These are phyloP conservation scores for Candida gigantensis DNA, from an alignment of 1,139 yeast species.

Conservation along the genomic window DNA sequence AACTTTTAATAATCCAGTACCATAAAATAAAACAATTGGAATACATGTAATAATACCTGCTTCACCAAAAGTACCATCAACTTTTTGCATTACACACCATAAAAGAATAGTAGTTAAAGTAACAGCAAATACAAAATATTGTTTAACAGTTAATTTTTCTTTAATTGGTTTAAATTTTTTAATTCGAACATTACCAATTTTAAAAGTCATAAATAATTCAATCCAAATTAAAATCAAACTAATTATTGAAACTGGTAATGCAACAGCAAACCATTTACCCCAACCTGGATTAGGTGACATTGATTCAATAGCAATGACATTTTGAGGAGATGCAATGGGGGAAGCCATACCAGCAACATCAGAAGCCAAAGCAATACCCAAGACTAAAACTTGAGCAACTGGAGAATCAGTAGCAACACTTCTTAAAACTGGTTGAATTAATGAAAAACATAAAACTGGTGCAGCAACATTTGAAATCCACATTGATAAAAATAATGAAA, in stretches of 20 bases:
- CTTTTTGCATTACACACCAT: conserved; percentile 78
- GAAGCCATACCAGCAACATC: conserved; percentile 96
- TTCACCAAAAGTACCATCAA: conserved; percentile 76
- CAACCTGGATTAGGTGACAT: conserved; percentile 93
- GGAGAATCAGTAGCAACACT: conserved; percentile 77
- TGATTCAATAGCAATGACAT: conserved; percentile 81
- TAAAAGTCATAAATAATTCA: conserved; percentile 66
- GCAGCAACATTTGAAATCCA: conserved; percentile 83
- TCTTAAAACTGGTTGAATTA: conserved; percentile 79
- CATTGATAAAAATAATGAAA: conserved; percentile 70
- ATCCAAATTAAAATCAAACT: conserved; percentile 71
- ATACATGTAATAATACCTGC: conserved; percentile 86
- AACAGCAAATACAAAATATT: conserved; percentile 66
- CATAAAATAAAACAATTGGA: conserved; percentile 83
- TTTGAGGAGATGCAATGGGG: conserved; percentile 95
- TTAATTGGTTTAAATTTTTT: conserved; percentile 63
- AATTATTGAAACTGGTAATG: conserved; percentile 73
- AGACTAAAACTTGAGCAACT: conserved; percentile 78
- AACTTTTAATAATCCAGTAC: conserved; percentile 77
- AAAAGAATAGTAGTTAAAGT: conserved; percentile 70
- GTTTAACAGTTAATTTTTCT: conserved; percentile 72
- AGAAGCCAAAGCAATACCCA: conserved; percentile 90
- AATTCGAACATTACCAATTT: conserved; percentile 48
- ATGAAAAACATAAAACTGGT: conserved; percentile 70
- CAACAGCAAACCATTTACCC: conserved; percentile 90